Percentiles rank a stretch among this genome's conserved stretches.
Evolutionary conservation across 1,139 yeast genomes (phyloP).

Genomic region (Tardiomyces blankii): DNA sequence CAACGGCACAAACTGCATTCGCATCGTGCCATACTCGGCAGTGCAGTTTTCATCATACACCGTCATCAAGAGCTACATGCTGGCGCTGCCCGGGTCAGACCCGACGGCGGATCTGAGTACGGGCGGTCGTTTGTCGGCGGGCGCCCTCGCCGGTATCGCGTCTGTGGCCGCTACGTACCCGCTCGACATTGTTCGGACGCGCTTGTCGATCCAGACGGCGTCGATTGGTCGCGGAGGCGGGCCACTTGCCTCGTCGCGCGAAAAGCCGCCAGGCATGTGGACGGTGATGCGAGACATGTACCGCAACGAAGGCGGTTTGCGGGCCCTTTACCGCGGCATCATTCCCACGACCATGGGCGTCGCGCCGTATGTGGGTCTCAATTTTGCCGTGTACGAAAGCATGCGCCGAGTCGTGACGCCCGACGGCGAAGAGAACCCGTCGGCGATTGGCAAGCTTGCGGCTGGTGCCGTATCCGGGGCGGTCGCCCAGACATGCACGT

Average conservation of each 20-base stretch:
- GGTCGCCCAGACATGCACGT: conserved; percentile 66
- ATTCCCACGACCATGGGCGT: conserved; percentile 87
- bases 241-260: conserved; percentile 15
- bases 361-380: conserved; percentile 91
- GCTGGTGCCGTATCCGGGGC: conserved; percentile 91
- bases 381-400: conserved; percentile 81
- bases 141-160: conserved; percentile 70
- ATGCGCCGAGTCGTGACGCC: conserved; percentile 43
- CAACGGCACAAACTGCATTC: conserved; percentile 75
- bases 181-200: conserved; percentile 78
- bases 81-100: conserved; percentile 9
- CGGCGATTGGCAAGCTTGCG: conserved; percentile 45
- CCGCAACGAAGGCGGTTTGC: conserved; percentile 66
- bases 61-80: conserved; percentile 39
- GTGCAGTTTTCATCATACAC: conserved; percentile 89
- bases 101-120: conserved; percentile 32
- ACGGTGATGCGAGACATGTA: conserved; percentile 49
- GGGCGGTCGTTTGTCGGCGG: conserved; percentile 57
- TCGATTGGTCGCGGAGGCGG: conserved; percentile 42
- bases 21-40: conserved; percentile 91
- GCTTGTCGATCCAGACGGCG: conserved; percentile 85
- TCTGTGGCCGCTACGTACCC: conserved; percentile 87
- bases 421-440: conserved; percentile 22
- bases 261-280: conserved; percentile 54
- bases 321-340: conserved; percentile 73